Evolutionary conservation across 2,329 filamentous ascomycete species (phyloP), one percentile per base, ranked within the genome.

Genomic region (Cytospora schulzeri): DNA sequence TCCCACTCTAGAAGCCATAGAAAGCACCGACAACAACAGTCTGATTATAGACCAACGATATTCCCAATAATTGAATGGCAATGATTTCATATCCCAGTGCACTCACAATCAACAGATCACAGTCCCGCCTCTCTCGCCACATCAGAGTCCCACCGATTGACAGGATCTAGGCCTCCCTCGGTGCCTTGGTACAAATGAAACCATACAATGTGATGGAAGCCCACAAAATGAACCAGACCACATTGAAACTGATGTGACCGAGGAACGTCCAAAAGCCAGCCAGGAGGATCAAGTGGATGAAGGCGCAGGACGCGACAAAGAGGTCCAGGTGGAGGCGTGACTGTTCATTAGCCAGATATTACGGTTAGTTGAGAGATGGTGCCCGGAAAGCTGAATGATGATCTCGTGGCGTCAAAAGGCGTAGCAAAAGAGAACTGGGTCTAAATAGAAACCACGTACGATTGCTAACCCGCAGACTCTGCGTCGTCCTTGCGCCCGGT

Each of bases 321-420:
- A 59, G 26, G 26, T 65, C 63, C 6, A 65, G 51, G 3, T 65
- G 63, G 19, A 48, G 62, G 5, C 63, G 63, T 24, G 59, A 50
- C 63, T 65, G 1, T 41, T n/a, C 3, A 48, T 48, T 14, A 2
- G 45, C n/a, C 8, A 48, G 11, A 11, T 22, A 4, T 1, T 24
- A 24, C 24, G 7, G n/a, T 48, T 48, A 48, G 45, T 48, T 14
- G 11, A 7, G 41, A n/a, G 14, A 12, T 45, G 17, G 41, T 1
- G 2, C 8, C 4, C 8, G 6, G 7, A n/a, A 6, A 12, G 3
- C 6, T n/a, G 6, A 45, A 45, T 45, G 41, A n/a, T 45, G 6
- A 2, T 35, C 17, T 4, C 19, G 3, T n/a, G n/a, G 19, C 3
- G 41, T n/a, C n/a, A n/a, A 19, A 41, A 7, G 6, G n/a, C n/a